These are phyloP conservation scores for Penicilliopsis zonata DNA, from an alignment of 495 filamentous ascomycete species.

Conservation along the genomic window DNA sequence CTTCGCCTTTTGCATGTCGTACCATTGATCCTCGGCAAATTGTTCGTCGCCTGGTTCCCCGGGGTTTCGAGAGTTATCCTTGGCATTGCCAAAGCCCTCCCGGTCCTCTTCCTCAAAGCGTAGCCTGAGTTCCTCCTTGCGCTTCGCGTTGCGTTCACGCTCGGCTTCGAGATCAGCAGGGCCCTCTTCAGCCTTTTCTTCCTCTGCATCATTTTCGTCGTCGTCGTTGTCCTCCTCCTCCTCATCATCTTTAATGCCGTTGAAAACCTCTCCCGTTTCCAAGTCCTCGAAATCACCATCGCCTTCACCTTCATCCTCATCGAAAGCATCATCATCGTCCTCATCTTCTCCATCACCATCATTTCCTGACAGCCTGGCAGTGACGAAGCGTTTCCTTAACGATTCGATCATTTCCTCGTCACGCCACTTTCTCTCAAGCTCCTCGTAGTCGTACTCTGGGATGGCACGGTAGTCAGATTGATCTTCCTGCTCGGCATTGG, in stretches of 20 bases:
- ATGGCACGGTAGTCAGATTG: conserved; percentile 64
- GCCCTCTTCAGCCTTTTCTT: conserved; percentile 15
- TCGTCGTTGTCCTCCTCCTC: conserved; percentile 21
- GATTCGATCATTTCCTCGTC: conserved; percentile 63
- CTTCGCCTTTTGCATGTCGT: conserved; percentile 88
- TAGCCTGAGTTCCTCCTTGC: conserved; percentile 87
- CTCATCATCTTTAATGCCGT: conserved; percentile 28
- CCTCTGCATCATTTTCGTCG: conserved; percentile 17
- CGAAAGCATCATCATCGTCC: conserved; percentile 34
- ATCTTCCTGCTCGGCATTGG: conserved; percentile 48
- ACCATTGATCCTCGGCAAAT: conserved; percentile 98
- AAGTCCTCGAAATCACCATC: conserved; percentile 87
- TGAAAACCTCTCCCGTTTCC: conserved; percentile 57
- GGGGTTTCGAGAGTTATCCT: conserved; percentile 53
- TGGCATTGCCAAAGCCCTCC: conserved; percentile 83
- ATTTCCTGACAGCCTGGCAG: conserved; percentile 42
- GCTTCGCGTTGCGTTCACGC: conserved; percentile 77
- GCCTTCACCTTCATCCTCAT: conserved; percentile 55
- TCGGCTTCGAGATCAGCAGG: conserved; percentile 59
- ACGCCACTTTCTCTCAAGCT: conserved; percentile 76
- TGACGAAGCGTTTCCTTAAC: conserved; percentile 62
- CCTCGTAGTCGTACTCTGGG: conserved; percentile 67
- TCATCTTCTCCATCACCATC: conserved; percentile 35
- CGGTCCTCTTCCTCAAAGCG: conserved; percentile 95
- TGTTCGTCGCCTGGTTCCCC: conserved; percentile 49